phyloP scores from a whole-genome alignment of 2,329 filamentous ascomycete genomes.

The Aspergillus oerlinghausenensis region DNA sequence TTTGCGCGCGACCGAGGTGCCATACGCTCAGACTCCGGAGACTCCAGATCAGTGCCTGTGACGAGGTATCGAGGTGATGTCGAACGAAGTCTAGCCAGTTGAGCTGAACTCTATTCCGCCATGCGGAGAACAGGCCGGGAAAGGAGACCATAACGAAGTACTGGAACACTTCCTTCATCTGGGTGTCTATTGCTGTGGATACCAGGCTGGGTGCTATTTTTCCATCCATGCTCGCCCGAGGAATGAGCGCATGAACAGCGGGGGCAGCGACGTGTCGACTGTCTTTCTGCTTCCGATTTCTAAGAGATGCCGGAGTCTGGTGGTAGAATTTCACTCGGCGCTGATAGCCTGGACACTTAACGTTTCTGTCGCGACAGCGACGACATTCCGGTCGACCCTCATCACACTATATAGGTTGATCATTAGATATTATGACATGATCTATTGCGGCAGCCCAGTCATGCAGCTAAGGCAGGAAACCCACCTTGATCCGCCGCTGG shows the following conservation, averaged over 20 bases:
- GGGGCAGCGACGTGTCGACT: background rate
- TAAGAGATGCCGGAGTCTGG: conserved; percentile 3
- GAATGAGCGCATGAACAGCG: background rate
- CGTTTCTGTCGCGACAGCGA: conserved; percentile 10
- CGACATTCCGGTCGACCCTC: conserved; percentile 17
- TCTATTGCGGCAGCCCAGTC: background rate
- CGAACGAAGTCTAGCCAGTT: conserved; percentile 19
- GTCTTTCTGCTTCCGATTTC: background rate
- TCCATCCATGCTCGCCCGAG: conserved; percentile 9
- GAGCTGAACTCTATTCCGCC: conserved; percentile 10
- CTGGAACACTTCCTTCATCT: conserved; percentile 14
- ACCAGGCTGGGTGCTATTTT: conserved; percentile 7
- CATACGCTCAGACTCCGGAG: conserved; percentile 12
- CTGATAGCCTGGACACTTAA: conserved; percentile 16
- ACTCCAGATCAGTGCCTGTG: conserved; percentile 6
- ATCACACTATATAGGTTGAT: conserved; percentile 13
- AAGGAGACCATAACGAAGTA: conserved; percentile 15
- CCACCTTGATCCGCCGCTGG: conserved; percentile 20
- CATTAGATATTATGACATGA: background rate
- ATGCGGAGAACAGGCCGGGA: conserved; percentile 12
- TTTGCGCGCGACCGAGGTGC: conserved; percentile 12
- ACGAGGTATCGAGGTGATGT: conserved; percentile 4
- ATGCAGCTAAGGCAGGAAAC: background rate
- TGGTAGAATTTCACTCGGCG: conserved; percentile 16
- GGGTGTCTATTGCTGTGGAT: conserved; percentile 7